Evolutionary conservation across 805 yeast genomes (phyloP).

Genomic region (Wickerhamiella occidentalis): DNA sequence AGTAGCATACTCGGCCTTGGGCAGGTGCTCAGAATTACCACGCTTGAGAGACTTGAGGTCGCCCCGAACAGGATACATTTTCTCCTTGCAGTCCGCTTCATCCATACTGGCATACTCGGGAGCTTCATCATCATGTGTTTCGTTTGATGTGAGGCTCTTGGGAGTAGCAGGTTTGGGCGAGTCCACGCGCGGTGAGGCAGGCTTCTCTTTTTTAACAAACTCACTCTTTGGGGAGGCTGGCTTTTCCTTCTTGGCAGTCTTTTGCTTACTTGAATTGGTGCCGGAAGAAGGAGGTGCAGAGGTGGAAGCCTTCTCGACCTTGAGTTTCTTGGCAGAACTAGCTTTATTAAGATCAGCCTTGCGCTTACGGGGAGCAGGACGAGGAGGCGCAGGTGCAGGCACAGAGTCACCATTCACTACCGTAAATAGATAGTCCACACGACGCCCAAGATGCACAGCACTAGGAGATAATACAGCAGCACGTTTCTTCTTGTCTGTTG

Average conservation of each 20-base stretch:
- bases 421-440: conserved; percentile 74
- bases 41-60: conserved; percentile 54
- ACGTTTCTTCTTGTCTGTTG: conserved; percentile 15
- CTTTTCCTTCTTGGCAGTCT: conserved; percentile 15
- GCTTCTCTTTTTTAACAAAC: conserved; percentile 5
- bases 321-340: conserved; percentile 12
- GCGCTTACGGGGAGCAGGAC: conserved; percentile 12
- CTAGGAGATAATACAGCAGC: conserved; percentile 47
- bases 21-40: conserved; percentile 56
- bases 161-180: conserved; percentile 12
- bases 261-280: conserved; percentile 7
- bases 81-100: conserved; percentile 50
- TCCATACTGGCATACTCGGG: conserved; percentile 69
- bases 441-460: conserved; percentile 79
- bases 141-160: conserved; percentile 12
- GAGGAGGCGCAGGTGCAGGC: conserved; percentile 17
- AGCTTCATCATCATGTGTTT: conserved; percentile 21
- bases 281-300: not conserved
- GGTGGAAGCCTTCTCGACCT: conserved; percentile 6
- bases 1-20: conserved; percentile 66
- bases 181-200: not conserved
- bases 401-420: conserved; percentile 45
- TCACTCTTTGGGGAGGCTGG: not conserved
- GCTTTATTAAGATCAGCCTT: not conserved
- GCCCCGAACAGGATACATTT: conserved; percentile 53